phyloP scores from a whole-genome alignment of 169 alveolate genomes.

The Miamiensis avidus region DNA sequence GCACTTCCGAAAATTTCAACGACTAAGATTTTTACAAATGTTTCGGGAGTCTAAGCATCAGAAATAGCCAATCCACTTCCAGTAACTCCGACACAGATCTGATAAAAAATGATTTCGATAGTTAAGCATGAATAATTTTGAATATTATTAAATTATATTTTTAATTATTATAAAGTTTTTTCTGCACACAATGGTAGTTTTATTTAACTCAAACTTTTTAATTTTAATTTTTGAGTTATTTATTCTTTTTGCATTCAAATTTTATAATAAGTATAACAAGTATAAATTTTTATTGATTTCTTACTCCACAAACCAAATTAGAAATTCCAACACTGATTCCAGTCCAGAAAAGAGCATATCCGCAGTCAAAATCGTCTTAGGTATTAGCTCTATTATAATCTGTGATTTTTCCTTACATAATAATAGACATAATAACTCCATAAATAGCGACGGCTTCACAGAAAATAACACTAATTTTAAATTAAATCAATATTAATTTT shows the following conservation, averaged over 20 bases:
- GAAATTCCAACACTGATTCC: constrained; percentile 99
- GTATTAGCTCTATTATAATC: constrained; percentile 36
- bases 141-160: too few relatives aligned
- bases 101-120: constrained; percentile 21
- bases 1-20: constrained; percentile 99
- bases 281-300: too few relatives aligned
- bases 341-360: constrained; percentile 96
- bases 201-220: background rate
- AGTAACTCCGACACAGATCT: constrained; percentile 98
- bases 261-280: too few relatives aligned
- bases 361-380: constrained; percentile 78
- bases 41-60: constrained; percentile 99
- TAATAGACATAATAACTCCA: constrained; percentile 94
- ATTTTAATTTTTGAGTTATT: background rate
- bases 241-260: too few relatives aligned
- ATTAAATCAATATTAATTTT: too few relatives aligned
- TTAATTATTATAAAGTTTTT: too few relatives aligned
- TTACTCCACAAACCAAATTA: constrained; percentile 95
- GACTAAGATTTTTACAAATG: constrained; percentile 98
- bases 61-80: constrained; percentile 99
- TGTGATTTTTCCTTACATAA: constrained; percentile 77
- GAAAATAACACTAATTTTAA: constrained; percentile 91
- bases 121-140: too few relatives aligned
- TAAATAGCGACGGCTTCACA: constrained; percentile 99
- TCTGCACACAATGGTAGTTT: background rate